phyloP scores from a whole-genome alignment of 2,329 filamentous ascomycete genomes.

The Pseudocercospora macadamiae region DNA sequence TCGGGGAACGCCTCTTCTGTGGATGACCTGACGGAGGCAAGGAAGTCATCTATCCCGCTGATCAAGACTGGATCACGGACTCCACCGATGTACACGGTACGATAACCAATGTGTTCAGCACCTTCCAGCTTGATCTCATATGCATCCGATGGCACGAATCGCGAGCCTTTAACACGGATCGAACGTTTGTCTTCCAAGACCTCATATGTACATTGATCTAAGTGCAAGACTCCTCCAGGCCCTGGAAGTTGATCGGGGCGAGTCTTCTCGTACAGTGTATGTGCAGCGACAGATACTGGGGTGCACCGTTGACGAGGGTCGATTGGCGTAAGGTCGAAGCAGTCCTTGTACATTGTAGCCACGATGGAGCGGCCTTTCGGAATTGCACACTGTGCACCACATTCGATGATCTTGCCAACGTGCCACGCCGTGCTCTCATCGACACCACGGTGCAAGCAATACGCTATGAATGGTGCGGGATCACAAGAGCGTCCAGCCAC shows the following conservation, averaged over 20 bases:
- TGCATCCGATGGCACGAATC: not conserved
- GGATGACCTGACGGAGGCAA: slow-evolving; percentile 23
- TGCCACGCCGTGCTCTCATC: slow-evolving; percentile 36
- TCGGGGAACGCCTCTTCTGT: slow-evolving; percentile 6
- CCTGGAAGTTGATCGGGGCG: slow-evolving; percentile 55
- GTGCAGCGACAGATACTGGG: slow-evolving; percentile 54
- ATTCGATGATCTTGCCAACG: slow-evolving; percentile 62
- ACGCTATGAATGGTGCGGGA: slow-evolving; percentile 8
- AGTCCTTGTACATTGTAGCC: slow-evolving; percentile 42
- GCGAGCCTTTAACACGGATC: not conserved
- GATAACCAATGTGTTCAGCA: slow-evolving; percentile 18
- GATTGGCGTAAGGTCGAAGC: slow-evolving; percentile 55
- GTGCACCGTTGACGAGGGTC: slow-evolving; percentile 49
- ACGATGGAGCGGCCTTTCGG: slow-evolving; percentile 46
- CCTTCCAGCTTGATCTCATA: slow-evolving; percentile 29
- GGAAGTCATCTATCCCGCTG: slow-evolving; percentile 26
- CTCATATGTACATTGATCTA: slow-evolving; percentile 8
- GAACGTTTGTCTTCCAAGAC: slow-evolving; percentile 5
- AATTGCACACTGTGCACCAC: slow-evolving; percentile 51
- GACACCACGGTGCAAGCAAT: not conserved
- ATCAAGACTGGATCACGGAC: slow-evolving; percentile 26
- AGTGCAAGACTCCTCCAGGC: slow-evolving; percentile 48
- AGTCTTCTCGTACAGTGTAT: slow-evolving; percentile 60
- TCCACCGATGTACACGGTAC: slow-evolving; percentile 25
- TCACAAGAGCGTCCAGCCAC: slow-evolving; percentile 14